Base-by-base conservation (phyloP, 2,329 filamentous ascomycete genomes). In the Aspergillus ruber region DNA sequence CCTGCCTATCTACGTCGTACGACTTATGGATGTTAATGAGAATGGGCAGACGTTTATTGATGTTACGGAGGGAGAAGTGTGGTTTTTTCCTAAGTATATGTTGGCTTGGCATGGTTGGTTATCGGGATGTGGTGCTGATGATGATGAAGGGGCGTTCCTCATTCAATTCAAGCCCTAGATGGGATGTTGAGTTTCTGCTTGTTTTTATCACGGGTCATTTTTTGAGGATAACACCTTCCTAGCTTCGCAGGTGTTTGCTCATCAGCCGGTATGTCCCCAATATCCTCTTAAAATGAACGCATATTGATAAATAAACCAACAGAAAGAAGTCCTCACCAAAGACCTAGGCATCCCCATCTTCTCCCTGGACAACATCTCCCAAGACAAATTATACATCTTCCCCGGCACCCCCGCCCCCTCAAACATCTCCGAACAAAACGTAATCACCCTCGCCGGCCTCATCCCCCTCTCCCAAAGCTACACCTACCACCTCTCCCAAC, bases 31-130 rank as follows among this genome's bases (percentile, higher is more conserved):
- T n/a, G 54, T 68, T 2, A 64, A 68, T 10, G 62, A 65, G 33
- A 83, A 90, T 51, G 86, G 86, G 8, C 81, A 86, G 51, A 86
- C 81, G 52, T 90, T 88, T 63, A 79, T 90, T 54, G 86, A 90
- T 59, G 68, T 90, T 20, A 78, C 82, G 59, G 83, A 86, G 59
- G 87, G 87, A 4, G 87, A 90, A 58, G 66, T 90, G 6, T 90
- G 85, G 86, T 90, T 88, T 59, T 90, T 90, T n/a, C n/a, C n/a
- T n/a, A n/a, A n/a, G n/a, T n/a, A n/a, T n/a, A n/a, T n/a, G n/a
- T n/a, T n/a, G n/a, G n/a, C n/a, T n/a, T n/a, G n/a, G n/a, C n/a
- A n/a, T n/a, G n/a, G n/a, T n/a, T n/a, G n/a, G n/a, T n/a, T n/a
- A n/a, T n/a, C n/a, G n/a, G n/a, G n/a, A n/a, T n/a, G n/a, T n/a